Conservation (phyloP, 352 stramenopile species). For the Hyaloperonospora brassicae region DNA sequence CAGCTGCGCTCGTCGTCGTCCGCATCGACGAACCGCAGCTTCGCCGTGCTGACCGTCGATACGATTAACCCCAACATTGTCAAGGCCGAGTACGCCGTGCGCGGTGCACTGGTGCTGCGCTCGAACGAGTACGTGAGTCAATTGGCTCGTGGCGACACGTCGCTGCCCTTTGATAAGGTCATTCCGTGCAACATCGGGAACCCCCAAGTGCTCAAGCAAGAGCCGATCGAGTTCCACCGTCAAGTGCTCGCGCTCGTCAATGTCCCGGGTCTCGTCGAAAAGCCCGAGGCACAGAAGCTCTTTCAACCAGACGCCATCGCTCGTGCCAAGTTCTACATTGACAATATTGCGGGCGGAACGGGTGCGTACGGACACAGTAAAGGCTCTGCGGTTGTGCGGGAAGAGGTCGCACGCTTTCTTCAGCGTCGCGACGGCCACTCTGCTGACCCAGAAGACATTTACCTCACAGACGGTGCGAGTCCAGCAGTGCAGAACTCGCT, state of each 20-base stretch:
- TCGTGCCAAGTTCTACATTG: conserved; percentile 83
- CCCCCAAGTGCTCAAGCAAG: conserved; percentile 92
- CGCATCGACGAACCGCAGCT: conserved; percentile 24
- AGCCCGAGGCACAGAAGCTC: conserved; percentile 65
- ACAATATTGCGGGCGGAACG: conserved; percentile 79
- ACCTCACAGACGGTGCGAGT: conserved; percentile 95
- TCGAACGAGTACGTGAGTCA: conserved; percentile 70
- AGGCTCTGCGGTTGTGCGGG: conserved; percentile 74
- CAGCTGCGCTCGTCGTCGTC: conserved; percentile 22
- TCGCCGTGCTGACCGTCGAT: conserved; percentile 67
- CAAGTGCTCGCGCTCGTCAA: conserved; percentile 89
- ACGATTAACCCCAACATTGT: conserved; percentile 74
- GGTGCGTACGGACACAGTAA: conserved; percentile 92
- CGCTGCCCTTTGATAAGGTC: conserved; percentile 88
- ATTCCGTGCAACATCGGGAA: conserved; percentile 98
- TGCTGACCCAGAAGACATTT: conserved; percentile 92
- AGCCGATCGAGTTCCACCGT: conserved; percentile 90
- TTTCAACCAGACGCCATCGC: conserved; percentile 84
- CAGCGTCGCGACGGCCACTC: conserved; percentile 83
- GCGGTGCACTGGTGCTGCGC: conserved; percentile 77
- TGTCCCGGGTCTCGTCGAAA: conserved; percentile 80
- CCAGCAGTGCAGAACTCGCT: conserved; percentile 92
- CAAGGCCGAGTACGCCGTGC: conserved; percentile 84
- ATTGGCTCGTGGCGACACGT: conserved; percentile 48
- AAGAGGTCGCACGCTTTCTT: conserved; percentile 89